These are phyloP conservation scores for Aspergillus unguis DNA, from an alignment of 2,329 filamentous ascomycete species.

Conservation along the genomic window DNA sequence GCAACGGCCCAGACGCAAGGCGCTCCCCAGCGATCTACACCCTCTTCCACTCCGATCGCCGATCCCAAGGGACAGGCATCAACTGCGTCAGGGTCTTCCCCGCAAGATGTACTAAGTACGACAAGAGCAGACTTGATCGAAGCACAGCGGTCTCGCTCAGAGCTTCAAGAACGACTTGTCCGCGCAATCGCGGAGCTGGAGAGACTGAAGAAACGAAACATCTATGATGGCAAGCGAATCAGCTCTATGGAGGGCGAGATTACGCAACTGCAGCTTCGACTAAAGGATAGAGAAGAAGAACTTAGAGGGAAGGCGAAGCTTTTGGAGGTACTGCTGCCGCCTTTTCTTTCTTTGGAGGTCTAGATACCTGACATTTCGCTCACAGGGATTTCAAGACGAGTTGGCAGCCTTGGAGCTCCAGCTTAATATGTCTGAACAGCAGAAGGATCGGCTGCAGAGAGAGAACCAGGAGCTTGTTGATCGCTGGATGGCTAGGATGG, in stretches of 20 bases:
- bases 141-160: slow-evolving; percentile 69
- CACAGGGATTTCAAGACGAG: slow-evolving; percentile 82
- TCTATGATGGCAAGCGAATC: slow-evolving; percentile 61
- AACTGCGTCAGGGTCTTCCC: slow-evolving; percentile 23
- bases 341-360: neutral
- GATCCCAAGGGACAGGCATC: slow-evolving; percentile 27
- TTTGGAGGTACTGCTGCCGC: slow-evolving; percentile 58
- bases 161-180: slow-evolving; percentile 63
- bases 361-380: slow-evolving; percentile 1
- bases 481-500: slow-evolving; percentile 87
- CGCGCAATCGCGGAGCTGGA: slow-evolving; percentile 62
- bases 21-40: slow-evolving; percentile 24
- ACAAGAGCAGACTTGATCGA: slow-evolving; percentile 67
- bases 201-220: slow-evolving; percentile 58
- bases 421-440: slow-evolving; percentile 79
- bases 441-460: slow-evolving; percentile 65
- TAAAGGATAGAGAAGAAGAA: slow-evolving; percentile 83
- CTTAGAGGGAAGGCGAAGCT: slow-evolving; percentile 77
- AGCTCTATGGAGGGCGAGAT: slow-evolving; percentile 61
- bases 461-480: slow-evolving; percentile 90
- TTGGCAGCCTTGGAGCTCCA: slow-evolving; percentile 84
- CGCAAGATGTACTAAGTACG: slow-evolving; percentile 32
- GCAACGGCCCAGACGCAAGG: slow-evolving; percentile 27
- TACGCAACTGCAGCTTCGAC: slow-evolving; percentile 58
- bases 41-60: slow-evolving; percentile 26